Evolutionary conservation across 441 rosid genomes (phyloP).

Genomic region (Lagerstroemia fauriei): DNA sequence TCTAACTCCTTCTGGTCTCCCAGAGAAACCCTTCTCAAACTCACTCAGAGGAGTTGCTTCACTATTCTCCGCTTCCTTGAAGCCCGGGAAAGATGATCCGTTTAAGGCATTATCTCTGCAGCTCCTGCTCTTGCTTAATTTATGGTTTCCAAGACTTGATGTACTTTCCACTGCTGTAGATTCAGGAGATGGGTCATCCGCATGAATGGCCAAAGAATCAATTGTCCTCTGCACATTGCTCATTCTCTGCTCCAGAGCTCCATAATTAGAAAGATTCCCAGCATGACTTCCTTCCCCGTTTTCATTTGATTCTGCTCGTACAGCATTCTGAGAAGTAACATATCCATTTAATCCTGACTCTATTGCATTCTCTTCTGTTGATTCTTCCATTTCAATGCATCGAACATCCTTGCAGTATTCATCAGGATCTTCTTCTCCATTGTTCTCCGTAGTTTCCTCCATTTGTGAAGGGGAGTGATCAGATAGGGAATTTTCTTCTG

Average conservation of each 20-base stretch:
- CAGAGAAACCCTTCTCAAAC: constrained; percentile 53
- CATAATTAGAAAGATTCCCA: constrained; percentile 50
- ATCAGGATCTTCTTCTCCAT: constrained; percentile 45
- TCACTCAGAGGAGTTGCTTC: constrained; percentile 67
- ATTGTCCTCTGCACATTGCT: constrained; percentile 46
- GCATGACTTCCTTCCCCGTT: constrained; percentile 39
- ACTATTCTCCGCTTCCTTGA: background rate
- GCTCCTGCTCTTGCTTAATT: no score
- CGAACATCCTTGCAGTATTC: constrained; percentile 85
- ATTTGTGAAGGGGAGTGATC: constrained; percentile 52
- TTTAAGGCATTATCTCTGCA: no score
- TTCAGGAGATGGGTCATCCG: constrained; percentile 39
- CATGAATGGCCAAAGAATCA: constrained; percentile 41
- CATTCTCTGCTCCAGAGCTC: constrained; percentile 53
- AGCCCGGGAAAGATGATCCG: no score
- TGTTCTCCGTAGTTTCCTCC: constrained; percentile 38
- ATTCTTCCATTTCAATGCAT: constrained; percentile 68
- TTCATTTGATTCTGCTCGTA: constrained; percentile 35
- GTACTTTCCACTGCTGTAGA: constrained; percentile 22
- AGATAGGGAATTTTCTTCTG: constrained; percentile 46
- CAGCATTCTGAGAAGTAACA: constrained; percentile 16
- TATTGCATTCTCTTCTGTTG: constrained; percentile 35
- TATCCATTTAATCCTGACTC: constrained; percentile 41
- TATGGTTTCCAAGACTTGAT: background rate
- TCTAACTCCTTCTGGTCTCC: constrained; percentile 59